Base-by-base conservation (phyloP, 2,329 filamentous ascomycete genomes). In the Cladosporium sp. region DNA sequence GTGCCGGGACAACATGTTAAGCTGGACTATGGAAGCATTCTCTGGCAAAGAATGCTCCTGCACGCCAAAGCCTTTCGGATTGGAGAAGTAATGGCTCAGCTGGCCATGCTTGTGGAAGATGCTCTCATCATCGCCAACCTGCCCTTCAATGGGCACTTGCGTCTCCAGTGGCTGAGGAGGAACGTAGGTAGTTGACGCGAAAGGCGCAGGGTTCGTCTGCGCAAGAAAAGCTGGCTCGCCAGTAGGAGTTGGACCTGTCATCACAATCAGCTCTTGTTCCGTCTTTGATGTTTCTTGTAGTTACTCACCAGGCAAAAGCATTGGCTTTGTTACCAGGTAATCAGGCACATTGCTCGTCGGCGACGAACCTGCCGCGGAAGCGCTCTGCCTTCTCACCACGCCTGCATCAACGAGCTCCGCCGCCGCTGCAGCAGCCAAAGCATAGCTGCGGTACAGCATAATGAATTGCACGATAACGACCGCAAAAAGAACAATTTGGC, bases 1-100 rank as follows among this genome's bases (percentile, higher is more conserved):
- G 64, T 90, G 86, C 1, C 87, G 80, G 10, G 84, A 85, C 4
- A 89, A 73, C 82, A 89, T 84, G 71, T 86, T 73, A 42, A 90
- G 72, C 71, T 87, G 84, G 28, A 83, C 74, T 46, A 89, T 86
- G 54, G 85, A 82, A 0, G 85, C 79, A 10, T 82, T 85, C 6
- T 73, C 66, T 1, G 85, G 86, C 13, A 88, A 67, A 3, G 85
- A 75, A 60, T 85, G 86, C 68, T 91, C 87, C 13, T 85, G 73
- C 0, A 87, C 84, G 2, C 87, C 87, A 58, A 89, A 90, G 1
- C 87, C 87, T 33, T 66, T 62, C 0, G 84, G 80, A 52, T 84
- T 83, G 0, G 85, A 82, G 56, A 80, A 80, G 67, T 89, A 90
- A 52, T 86, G 85, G 37, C 81, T 82, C 31, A 89, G 68, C 56